A percentile compares a stretch with the other conserved stretches of the same genome.
Conservation (phyloP, 305 asterid genomes). For the Plantago coronopus region DNA sequence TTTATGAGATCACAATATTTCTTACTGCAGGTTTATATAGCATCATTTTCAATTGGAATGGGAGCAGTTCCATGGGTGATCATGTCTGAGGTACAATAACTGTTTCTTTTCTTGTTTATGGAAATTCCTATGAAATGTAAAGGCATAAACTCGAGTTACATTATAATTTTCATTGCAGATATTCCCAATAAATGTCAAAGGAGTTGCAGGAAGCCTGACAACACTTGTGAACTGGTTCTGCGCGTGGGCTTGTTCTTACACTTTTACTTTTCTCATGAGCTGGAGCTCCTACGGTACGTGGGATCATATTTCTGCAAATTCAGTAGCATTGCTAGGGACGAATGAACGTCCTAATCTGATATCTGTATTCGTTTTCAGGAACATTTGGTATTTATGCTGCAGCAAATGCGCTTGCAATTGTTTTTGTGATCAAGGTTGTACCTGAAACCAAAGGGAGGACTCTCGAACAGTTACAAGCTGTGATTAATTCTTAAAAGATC, state of each 20-base stretch:
- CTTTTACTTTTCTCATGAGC: slow-evolving; percentile 78
- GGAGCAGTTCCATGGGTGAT: slow-evolving; percentile 99
- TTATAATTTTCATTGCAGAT: slow-evolving; percentile 38
- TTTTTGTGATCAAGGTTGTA: slow-evolving; percentile 67
- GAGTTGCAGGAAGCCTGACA: slow-evolving; percentile 77
- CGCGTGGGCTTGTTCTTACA: slow-evolving; percentile 85
- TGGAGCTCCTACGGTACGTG: slow-evolving; percentile 73
- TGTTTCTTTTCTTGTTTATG: neutral
- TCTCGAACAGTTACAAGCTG: slow-evolving; percentile 79
- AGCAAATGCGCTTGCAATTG: slow-evolving; percentile 54
- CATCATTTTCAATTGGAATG: slow-evolving; percentile 85
- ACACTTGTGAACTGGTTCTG: slow-evolving; percentile 86
- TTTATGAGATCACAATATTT: slow-evolving; percentile 1
- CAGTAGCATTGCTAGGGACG: neutral
- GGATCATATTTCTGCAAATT: neutral
- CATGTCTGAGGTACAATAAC: slow-evolving; percentile 79
- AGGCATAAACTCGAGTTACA: slow-evolving; percentile 35
- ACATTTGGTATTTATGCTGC: slow-evolving; percentile 76
- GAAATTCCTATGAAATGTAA: slow-evolving; percentile 26
- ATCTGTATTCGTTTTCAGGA: slow-evolving; percentile 41
- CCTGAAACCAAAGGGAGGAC: slow-evolving; percentile 97
- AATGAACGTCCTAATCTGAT: too few species aligned
- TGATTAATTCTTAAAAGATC: slow-evolving; percentile 30
- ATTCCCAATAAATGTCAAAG: slow-evolving; percentile 81
- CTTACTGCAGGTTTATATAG: slow-evolving; percentile 30